Evolutionary conservation across 116 monocot species (phyloP), one percentile per base, ranked within the genome.

Genomic region (Phalaenopsis hybrid): DNA sequence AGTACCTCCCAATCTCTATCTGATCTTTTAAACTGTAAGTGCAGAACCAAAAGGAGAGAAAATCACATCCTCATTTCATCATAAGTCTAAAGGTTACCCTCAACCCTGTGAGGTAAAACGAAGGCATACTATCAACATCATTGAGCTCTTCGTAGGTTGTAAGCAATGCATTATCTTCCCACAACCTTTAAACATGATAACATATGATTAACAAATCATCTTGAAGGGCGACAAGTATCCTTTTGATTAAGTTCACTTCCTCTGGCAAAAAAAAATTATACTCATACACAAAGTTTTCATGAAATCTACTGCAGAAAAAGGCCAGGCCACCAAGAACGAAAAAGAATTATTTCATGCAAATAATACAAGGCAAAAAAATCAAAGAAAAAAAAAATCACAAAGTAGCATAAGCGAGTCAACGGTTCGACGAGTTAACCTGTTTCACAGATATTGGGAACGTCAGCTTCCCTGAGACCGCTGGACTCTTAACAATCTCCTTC

Each of bases 361-460:
- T 72, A 18, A 63, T 37, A 37, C 37, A 72, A 34, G 10, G 31
- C 2, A 72, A 1, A 72, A 33, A 31, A 0, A 31, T 31, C 31
- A 31, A 31, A 31, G 31, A 31, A 28, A 68, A 68, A 25, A 23
- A 28, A 18, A 13, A 81, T 4, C 21, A 72, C 52, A 74, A 81
- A 81, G 23, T n/a, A 75, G 18, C 33, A 46, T 46, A 75, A 75
- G 75, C 15, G 70, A 70, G 10, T 34, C 31, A 48, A 7, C 25
- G 34, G 58, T 1, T 44, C 25, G 67, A 61, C 43, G 51, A 9
- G 2, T 20, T 34, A 48, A 93, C 94, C 94, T 91, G 94, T 78
- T 96, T 96, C 79, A 94, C 50, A 2, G 96, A 96, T 78, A 92
- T 91, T 0, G 94, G 94, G 34, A 94, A 89, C 3, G 96, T 96